Conservation (phyloP, 2,329 filamentous ascomycete species). For the Neofusicoccum ribis region DNA sequence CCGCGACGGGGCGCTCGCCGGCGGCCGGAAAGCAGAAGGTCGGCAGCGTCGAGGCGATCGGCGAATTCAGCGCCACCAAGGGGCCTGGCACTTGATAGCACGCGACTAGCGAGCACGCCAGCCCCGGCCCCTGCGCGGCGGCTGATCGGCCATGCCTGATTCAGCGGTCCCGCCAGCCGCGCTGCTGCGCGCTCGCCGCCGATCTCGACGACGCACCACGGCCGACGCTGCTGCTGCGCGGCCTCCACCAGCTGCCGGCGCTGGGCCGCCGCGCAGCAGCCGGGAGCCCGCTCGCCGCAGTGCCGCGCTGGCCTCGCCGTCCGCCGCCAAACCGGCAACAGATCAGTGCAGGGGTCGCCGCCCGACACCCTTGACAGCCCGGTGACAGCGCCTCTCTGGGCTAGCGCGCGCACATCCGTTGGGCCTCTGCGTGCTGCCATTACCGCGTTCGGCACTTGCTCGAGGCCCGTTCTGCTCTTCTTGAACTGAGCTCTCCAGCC, state of each 20-base stretch:
- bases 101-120: background rate
- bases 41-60: background rate
- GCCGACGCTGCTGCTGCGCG: background rate
- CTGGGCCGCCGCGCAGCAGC: background rate
- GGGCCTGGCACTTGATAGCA: background rate
- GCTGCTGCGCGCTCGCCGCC: no score
- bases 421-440: conserved; percentile 13
- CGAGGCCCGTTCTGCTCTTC: background rate
- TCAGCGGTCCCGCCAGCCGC: background rate
- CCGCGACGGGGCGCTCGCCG: background rate
- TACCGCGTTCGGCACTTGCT: conserved; percentile 14
- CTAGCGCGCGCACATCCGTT: background rate
- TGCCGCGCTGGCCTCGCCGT: background rate
- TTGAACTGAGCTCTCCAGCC: background rate
- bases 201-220: no score
- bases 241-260: background rate
- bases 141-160: conserved; percentile 10
- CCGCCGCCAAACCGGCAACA: background rate
- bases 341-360: background rate
- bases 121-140: background rate
- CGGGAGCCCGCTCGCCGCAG: background rate
- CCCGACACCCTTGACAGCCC: background rate
- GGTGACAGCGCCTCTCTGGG: background rate
- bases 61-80: background rate
- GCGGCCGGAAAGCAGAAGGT: background rate